Evolutionary conservation across 1,139 yeast genomes (phyloP), one percentile per base, ranked within the genome.

Genomic region (Candida sojae): DNA sequence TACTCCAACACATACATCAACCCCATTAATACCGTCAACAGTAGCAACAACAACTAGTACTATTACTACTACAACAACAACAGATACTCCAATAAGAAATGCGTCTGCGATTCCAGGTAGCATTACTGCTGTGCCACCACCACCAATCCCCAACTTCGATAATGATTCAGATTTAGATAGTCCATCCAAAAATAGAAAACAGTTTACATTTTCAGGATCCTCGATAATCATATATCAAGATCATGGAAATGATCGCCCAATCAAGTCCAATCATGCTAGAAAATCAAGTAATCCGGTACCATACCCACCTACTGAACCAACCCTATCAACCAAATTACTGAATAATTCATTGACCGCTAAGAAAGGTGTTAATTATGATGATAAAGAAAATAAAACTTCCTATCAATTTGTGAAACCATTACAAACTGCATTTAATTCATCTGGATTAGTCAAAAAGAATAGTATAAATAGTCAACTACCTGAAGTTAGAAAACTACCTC

Each of bases 351-450:
- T 36, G 30, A 36, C n/a, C 7, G 35, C 29, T 8, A 39, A 13
- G 9, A 30, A n/a, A 17, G 41, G 36, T 12, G 34, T 42, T 26
- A 9, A 51, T 53, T 49, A 49, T 42, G 73, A 66, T 33, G 71
- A 71, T 48, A 70, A 73, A 49, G 78, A 70, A 51, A 73, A 74
- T 53, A 63, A 62, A 38, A 58, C 79, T 23, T 78, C 85, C 1
- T 89, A 84, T 65, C 81, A 83, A 54, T 81, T 83, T 48, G 96
- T 87, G 31, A 87, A 86, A 61, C 96, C 97, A 4, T 73, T 88
- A 42, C 96, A 88, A 62, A 85, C 93, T 0, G 96, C 95, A 11
- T 90, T 90, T 64, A 78, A 82, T 65, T 82, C 93, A 4, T 73
- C 88, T 0, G 96, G 96, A 0, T 70, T 89, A 40, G 65, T 85